Base-by-base conservation (phyloP, 2,329 filamentous ascomycete species). In the Xylaria sp. region DNA sequence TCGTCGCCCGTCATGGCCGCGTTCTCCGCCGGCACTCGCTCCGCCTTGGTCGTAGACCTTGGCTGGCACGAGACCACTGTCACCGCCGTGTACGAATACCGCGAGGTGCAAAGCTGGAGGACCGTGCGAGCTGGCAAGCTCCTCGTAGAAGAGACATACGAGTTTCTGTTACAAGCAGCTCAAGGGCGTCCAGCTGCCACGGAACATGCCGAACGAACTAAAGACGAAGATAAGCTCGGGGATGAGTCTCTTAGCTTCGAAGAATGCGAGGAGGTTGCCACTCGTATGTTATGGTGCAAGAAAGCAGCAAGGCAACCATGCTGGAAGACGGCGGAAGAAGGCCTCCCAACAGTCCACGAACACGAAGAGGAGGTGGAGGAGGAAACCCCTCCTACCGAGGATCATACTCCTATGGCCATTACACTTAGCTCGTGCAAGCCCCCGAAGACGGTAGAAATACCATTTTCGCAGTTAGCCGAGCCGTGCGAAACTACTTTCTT, bases 61-160 rank as follows among this genome's bases (percentile, higher is more conserved):
- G 96, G 95, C 52, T 99, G 96, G 96, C 87, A 90, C 51, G 96
- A 98, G 80, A 97, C 94, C 0, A 87, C 91, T 0, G 88, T 97
- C 25, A 97, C 94, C 0, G 92, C 91, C 6, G 86, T 98, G 7
- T 98, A 94, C 77, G 96, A 99, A 81, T 97, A 94, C 79, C 90
- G 93, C 63, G 94, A 97, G 78, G 89, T 97, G 1, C 85, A 86
- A 18, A 89, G 89, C 63, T 88, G 85, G 66, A 87, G 93, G 63
- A 95, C 89, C 48, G 85, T 93, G 15, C 86, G 96, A 72, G 94
- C 89, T 41, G 94, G 91, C 68, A 94, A 90, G 76, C 79, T 87
- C 66, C 82, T 98, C 23, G 87, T 91, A 52, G 86, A 91, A 73
- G 87, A 90, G 66, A 90, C 94, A 74, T 92, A 90, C 74, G 86